phyloP scores from a whole-genome alignment of 345 rosid genomes.

The Streptanthus diversifolius region DNA sequence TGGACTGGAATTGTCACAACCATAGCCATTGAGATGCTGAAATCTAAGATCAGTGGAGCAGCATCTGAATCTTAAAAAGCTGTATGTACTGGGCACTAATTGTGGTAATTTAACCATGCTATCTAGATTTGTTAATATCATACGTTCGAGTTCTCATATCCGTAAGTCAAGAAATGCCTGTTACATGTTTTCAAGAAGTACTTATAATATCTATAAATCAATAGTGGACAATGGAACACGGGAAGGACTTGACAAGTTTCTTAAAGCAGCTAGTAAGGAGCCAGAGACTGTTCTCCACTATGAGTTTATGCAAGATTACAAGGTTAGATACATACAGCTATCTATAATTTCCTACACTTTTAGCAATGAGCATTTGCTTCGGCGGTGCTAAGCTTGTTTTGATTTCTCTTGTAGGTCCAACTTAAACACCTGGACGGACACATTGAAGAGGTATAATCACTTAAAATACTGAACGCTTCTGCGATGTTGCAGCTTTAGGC shows the following conservation, averaged over 20 bases:
- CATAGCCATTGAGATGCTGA: constrained; percentile 91
- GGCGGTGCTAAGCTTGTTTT: constrained; percentile 8
- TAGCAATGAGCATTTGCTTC: background rate
- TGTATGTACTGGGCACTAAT: constrained; percentile 93
- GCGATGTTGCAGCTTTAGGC: constrained; percentile 39
- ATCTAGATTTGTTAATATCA: constrained; percentile 2
- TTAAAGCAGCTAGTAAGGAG: constrained; percentile 83
- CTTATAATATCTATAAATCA: constrained; percentile 19
- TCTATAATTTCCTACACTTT: background rate
- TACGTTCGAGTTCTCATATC: background rate
- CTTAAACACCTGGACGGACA: constrained; percentile 94
- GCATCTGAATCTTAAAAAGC: constrained; percentile 82
- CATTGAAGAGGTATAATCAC: constrained; percentile 76
- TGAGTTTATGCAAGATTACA: constrained; percentile 99
- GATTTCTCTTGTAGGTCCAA: constrained; percentile 58
- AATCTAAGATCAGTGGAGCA: constrained; percentile 88
- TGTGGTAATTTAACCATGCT: constrained; percentile 55
- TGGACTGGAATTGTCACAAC: constrained; percentile 98
- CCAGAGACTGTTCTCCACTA: constrained; percentile 95
- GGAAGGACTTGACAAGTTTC: constrained; percentile 91
- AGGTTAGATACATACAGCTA: constrained; percentile 44
- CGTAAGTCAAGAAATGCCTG: background rate
- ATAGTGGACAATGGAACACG: constrained; percentile 97
- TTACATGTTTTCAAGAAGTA: constrained; percentile 8
- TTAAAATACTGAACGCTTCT: constrained; percentile 8